Base-by-base conservation (phyloP, 768 basidiomycete species). In the Trametes sanguinea region DNA sequence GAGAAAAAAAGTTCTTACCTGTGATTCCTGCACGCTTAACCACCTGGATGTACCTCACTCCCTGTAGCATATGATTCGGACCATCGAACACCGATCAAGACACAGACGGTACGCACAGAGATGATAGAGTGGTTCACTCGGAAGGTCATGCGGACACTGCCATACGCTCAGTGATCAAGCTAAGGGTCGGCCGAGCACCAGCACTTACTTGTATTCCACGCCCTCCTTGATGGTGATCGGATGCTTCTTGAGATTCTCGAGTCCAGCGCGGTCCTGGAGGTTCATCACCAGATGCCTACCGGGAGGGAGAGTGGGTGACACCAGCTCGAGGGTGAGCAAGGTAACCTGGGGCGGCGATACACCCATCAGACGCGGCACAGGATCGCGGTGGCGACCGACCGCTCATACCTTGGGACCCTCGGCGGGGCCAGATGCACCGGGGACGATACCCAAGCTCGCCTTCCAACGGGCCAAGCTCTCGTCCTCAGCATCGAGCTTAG, bases 401-500 rank as follows among this genome's bases (percentile, higher is more conserved):
- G 35, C 11, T 39, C 64, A 29, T 61, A 89, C 93, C 84, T 92
- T 92, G 53, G 90, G 90, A 13, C 84, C 85, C 66, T 62, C 75
- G 13, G 78, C 73, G 59, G 77, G 70, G 17, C 71, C 76, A 4
- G 72, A 30, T 17, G 72, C 78, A 32, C 83, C 86, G 37, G 85
- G 81, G 54, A 83, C 81, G 62, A 98, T 86, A 55, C 96, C 96
- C 30, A 98, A 82, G 55, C 89, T 94, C 42, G 92, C 93, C 74
- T 98, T 98, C 96, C 96, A 98, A 65, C 94, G 87, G 35, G 89
- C 87, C 69, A 98, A 83, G 74, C 92, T 94, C 76, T 97, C 95
- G 73, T 98, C 95, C 63, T 90, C 81, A 33, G 89, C 87, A 76
- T 97, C 95, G 46, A 96, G 84, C 42, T 87, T 76, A 29, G 92